Conservation (phyloP, 1,139 yeast genomes). For the Oligophagozyma castellii region DNA sequence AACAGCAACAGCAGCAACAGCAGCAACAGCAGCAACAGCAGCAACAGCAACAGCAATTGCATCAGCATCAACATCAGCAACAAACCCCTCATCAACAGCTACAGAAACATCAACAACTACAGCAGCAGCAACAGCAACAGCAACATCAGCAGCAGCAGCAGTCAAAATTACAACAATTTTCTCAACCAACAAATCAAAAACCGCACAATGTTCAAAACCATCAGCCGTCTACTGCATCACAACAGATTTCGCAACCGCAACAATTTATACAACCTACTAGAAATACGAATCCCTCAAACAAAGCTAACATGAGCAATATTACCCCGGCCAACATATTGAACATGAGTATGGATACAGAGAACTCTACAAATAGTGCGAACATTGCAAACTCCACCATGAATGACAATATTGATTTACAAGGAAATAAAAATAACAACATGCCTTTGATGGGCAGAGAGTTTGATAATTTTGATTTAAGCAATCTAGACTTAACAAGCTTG, state of each 20-base stretch:
- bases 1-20: no score
- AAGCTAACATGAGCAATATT: constrained; percentile 12
- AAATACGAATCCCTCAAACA: constrained; percentile 4
- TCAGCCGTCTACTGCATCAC: background rate
- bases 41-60: no score
- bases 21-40: no score
- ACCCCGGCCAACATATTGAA: constrained; percentile 22
- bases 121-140: background rate
- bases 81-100: no score
- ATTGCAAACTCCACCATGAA: constrained; percentile 9
- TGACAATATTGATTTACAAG: no score
- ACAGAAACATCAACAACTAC: no score
- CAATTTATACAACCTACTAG: constrained; percentile 1
- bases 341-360: constrained; percentile 14
- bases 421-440: background rate
- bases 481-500: constrained; percentile 17
- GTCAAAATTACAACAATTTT: constrained; percentile 1
- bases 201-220: background rate
- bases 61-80: no score
- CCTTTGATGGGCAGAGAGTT: constrained; percentile 12
- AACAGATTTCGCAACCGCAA: constrained; percentile 2
- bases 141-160: background rate
- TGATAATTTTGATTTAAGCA: constrained; percentile 17
- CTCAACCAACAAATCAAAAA: no score
- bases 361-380: constrained; percentile 5